A percentile compares a stretch with the other conserved stretches of the same genome.
Conservation (phyloP, 768 basidiomycete species). For the Goffeauzyma gilvescens region DNA sequence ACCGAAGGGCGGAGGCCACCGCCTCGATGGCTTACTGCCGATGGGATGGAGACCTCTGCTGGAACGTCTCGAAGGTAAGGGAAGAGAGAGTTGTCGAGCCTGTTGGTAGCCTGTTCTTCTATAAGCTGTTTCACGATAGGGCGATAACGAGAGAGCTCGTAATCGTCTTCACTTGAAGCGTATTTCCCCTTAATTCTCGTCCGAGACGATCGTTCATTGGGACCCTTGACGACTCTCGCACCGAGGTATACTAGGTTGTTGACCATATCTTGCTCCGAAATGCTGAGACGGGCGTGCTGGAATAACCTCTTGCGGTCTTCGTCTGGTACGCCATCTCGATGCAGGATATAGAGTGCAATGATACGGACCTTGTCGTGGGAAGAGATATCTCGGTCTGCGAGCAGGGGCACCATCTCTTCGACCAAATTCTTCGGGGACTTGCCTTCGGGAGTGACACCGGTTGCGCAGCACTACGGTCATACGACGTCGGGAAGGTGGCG, state of each 20-base stretch:
- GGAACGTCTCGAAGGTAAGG: constrained; percentile 69
- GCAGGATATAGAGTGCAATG: constrained; percentile 82
- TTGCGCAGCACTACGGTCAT: constrained; percentile 66
- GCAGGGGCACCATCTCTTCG: constrained; percentile 93
- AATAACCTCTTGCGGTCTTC: constrained; percentile 86
- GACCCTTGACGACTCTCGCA: constrained; percentile 54
- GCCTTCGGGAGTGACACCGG: constrained; percentile 73
- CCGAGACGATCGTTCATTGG: constrained; percentile 57
- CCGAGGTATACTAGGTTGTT: constrained; percentile 72
- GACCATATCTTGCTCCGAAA: constrained; percentile 82
- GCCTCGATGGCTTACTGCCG: no score
- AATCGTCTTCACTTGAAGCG: constrained; percentile 57
- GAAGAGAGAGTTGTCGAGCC: constrained; percentile 55
- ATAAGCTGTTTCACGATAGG: constrained; percentile 62
- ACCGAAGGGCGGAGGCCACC: constrained; percentile 22
- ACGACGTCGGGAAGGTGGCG: not conserved
- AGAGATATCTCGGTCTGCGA: constrained; percentile 42
- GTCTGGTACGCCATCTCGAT: constrained; percentile 93
- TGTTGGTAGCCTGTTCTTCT: constrained; percentile 70
- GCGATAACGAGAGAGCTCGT: constrained; percentile 85
- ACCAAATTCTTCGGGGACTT: constrained; percentile 87
- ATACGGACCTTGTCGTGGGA: constrained; percentile 72
- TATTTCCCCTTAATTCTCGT: constrained; percentile 63
- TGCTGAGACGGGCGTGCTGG: constrained; percentile 72
- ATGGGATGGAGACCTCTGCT: constrained; percentile 37